phyloP scores from a whole-genome alignment of 2,329 filamentous ascomycete species.

The Colletotrichum orbiculare region DNA sequence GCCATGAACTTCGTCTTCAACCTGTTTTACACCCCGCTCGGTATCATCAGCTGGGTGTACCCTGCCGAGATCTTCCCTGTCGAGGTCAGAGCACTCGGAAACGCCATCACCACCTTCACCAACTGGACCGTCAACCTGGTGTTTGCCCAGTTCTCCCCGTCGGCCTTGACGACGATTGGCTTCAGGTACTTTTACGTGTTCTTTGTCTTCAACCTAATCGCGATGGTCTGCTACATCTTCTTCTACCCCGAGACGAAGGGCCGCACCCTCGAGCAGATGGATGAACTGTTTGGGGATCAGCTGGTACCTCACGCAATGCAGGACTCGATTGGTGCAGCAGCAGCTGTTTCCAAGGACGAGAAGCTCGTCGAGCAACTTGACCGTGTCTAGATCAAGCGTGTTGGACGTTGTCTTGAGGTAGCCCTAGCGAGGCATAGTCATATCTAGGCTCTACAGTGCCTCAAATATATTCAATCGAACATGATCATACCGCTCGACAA shows the following conservation, averaged over 20 bases:
- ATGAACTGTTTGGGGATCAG: conserved; percentile 47
- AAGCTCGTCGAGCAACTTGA: conserved; percentile 27
- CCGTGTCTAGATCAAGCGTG: not conserved
- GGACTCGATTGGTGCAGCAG: conserved; percentile 24
- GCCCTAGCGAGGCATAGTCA: not conserved
- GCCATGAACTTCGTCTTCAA: conserved; percentile 50
- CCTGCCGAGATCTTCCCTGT: conserved; percentile 53
- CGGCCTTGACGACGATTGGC: conserved; percentile 52
- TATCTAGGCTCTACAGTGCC: not conserved
- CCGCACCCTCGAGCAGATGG: conserved; percentile 48
- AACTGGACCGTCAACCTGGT: conserved; percentile 52
- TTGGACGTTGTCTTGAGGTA: not conserved
- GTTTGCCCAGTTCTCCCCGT: conserved; percentile 61
- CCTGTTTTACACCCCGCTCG: conserved; percentile 46
- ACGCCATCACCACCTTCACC: conserved; percentile 44
- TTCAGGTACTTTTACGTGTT: conserved; percentile 57
- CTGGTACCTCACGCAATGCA: conserved; percentile 33
- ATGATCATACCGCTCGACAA: not conserved
- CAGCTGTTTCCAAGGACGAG: conserved; percentile 27
- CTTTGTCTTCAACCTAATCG: conserved; percentile 41
- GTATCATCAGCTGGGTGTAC: conserved; percentile 57
- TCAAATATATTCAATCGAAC: not conserved
- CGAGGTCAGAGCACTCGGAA: conserved; percentile 44
- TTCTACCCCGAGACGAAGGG: conserved; percentile 49
- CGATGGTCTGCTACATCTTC: conserved; percentile 40